Evolutionary conservation across 2,329 filamentous ascomycete species (phyloP), one percentile per base, ranked within the genome.

Genomic region (Coleophoma eucalyptorum): DNA sequence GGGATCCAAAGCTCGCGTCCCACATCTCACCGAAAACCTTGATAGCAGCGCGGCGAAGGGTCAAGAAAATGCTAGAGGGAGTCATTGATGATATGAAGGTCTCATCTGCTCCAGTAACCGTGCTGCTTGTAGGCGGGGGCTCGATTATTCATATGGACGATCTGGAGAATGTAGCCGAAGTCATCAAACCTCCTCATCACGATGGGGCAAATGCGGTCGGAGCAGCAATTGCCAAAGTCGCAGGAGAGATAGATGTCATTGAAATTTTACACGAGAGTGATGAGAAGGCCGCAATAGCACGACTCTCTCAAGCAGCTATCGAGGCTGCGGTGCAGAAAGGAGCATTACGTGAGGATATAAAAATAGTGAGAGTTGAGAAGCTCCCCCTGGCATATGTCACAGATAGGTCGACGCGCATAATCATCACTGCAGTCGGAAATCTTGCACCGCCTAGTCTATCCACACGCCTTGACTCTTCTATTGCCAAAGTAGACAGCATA

Each of bases 161-260:
- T 1, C 65, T 81, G 3, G 63, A 67, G 0, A 76, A 75, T 0
- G 77, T 79, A 0, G 67, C 70, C 12, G 68, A 72, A 51, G 72
- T 73, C 52, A 74, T 76, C 5, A 65, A 69, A 3, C 79, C 78
- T 0, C 71, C 72, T 2, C 73, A 73, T 43, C 72, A 77, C 44
- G 76, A 76, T 48, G 76, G 74, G 1, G 79, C 79, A 4, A 83
- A 82, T 57, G 79, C 79, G 0, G 75, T 83, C 1, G 79, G 79
- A 4, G 79, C 79, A 0, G 79, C 79, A 0, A 80, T 81, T 32
- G 77, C 77, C 3, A 78, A 78, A 50, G 72, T 82, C 1, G 73
- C 74, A 3, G 78, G 77, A 0, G 72, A 74, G 10, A 66, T 81
- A 2, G 79, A 83, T 50, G 65, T 74, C 1, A 74, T 81, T n/a